Base-by-base conservation (phyloP, 2,329 filamentous ascomycete species). In the Cucurbitaria berberidis region DNA sequence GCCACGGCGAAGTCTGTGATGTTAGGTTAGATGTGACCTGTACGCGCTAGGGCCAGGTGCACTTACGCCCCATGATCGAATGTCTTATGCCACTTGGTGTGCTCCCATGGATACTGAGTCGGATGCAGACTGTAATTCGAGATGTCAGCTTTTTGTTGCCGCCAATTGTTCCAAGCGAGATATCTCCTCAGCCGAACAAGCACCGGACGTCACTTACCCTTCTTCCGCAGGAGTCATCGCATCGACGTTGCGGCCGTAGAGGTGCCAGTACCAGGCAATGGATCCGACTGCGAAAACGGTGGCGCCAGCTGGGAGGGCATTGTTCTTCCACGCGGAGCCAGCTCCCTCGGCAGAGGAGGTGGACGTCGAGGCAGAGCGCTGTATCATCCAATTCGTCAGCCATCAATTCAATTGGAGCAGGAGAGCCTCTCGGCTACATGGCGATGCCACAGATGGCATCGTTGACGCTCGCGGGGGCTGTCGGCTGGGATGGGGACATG, bases 21-120 rank as follows among this genome's bases (percentile, higher is more conserved):
- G 32, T 13, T 36, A 18, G 18, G 32, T 56, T 48, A 60, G 54
- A 35, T 29, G 10, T 16, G 21, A 40, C 16, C 27, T 29, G 30
- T 27, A 40, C 24, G 46, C 32, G 30, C 29, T 24, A 8, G 30
- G 24, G 41, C 21, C 42, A 48, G 54, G 60, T 45, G 36, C 27
- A 82, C 91, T 89, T 88, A 96, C 90, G 92, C 89, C 80, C 90
- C 88, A 81, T 98, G 93, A 74, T 99, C 95, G 77, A 93, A 99
- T 68, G 95, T 97, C 86, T 96, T 97, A 79, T 87, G 83, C 85
- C 88, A 92, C 81, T 95, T 88, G 75, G 87, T 76, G 80, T 99
- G 95, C 73, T 95, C 93, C 95, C 95, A 99, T 60, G 95, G 95
- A 80, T 98, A 98, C 72, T 88, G 80, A 60, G 93, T 90, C 66